These are phyloP conservation scores for Kluyveromyces sp. DNA, from an alignment of 1,139 yeast genomes.

Conservation along the genomic window DNA sequence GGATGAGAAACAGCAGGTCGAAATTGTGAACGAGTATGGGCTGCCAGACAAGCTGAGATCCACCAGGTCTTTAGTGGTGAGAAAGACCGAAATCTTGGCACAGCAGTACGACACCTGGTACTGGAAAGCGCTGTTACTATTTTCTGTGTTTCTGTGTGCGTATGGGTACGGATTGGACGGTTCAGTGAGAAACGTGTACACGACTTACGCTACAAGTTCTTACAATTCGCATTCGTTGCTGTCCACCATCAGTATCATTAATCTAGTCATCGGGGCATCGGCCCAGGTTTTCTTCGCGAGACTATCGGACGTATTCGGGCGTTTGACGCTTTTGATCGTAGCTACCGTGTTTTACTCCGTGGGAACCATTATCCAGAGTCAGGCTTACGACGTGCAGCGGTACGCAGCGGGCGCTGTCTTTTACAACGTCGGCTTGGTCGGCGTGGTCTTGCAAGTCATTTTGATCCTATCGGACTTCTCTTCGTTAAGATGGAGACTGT, in stretches of 20 bases:
- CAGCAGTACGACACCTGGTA: constrained; percentile 21
- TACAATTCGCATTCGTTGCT: constrained; percentile 50
- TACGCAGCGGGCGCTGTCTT: constrained; percentile 68
- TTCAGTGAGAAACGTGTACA: constrained; percentile 42
- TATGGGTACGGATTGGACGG: constrained; percentile 66
- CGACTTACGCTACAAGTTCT: constrained; percentile 46
- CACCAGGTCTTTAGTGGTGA: constrained; percentile 33
- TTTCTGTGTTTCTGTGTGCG: constrained; percentile 51
- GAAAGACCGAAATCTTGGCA: constrained; percentile 19
- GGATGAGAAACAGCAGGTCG: background rate
- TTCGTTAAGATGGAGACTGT: constrained; percentile 58
- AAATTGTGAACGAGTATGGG: constrained; percentile 44
- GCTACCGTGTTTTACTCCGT: constrained; percentile 54
- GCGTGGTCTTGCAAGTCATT: constrained; percentile 48
- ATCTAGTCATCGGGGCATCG: constrained; percentile 54
- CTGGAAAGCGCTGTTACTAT: constrained; percentile 22
- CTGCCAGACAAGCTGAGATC: constrained; percentile 39
- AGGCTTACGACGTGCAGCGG: constrained; percentile 51
- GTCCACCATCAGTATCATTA: constrained; percentile 52
- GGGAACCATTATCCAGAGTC: constrained; percentile 63
- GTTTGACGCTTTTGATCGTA: constrained; percentile 46
- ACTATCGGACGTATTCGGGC: constrained; percentile 59
- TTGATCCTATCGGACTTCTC: constrained; percentile 58
- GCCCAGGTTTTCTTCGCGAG: constrained; percentile 57
- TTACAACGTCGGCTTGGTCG: constrained; percentile 62